Percentiles rank a stretch among this genome's conserved stretches.
Evolutionary conservation across 2,329 filamentous ascomycete genomes (phyloP).

Genomic region (Ophiostoma himal-ulmi): DNA sequence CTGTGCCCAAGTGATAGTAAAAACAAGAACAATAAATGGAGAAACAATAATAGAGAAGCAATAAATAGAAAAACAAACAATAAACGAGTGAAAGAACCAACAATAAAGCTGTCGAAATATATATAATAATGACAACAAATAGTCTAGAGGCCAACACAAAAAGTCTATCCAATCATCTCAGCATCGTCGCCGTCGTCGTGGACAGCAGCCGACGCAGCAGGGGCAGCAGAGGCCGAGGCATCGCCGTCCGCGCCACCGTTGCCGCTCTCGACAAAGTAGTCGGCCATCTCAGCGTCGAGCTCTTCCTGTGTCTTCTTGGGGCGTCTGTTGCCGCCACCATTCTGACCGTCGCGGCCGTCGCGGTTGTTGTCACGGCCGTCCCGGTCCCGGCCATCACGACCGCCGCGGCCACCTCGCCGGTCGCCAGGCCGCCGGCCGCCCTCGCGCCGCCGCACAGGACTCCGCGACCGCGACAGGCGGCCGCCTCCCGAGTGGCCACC

Average conservation of each 20-base stretch:
- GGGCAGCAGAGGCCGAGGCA: conserved; percentile 32
- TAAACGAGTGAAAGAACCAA: neutral
- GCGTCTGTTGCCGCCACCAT: neutral
- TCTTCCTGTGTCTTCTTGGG: conserved; percentile 75
- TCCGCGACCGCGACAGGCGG: conserved; percentile 47
- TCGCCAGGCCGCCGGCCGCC: conserved; percentile 45
- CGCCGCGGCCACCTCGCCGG: conserved; percentile 38
- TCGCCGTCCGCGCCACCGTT: conserved; percentile 31
- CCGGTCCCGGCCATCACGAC: conserved; percentile 31
- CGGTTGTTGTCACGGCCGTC: conserved; percentile 39
- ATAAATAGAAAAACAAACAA: neutral
- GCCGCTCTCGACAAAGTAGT: conserved; percentile 63
- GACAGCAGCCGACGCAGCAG: conserved; percentile 32
- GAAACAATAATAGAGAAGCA: neutral
- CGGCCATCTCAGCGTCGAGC: conserved; percentile 92
- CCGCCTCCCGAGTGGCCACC: conserved; percentile 29
- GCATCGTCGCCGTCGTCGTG: conserved; percentile 36
- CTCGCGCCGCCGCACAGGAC: conserved; percentile 46
- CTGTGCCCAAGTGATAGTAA: neutral
- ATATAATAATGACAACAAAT: neutral
- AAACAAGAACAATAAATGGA: neutral
- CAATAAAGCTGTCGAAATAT: too few species aligned
- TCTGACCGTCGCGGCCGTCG: conserved; percentile 32
- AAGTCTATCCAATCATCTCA: conserved; percentile 30
- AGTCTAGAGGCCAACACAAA: too few species aligned